Evolutionary conservation across 495 filamentous ascomycete genomes (phyloP), one percentile per base, ranked within the genome.

Genomic region (Penicillium malachiteum): DNA sequence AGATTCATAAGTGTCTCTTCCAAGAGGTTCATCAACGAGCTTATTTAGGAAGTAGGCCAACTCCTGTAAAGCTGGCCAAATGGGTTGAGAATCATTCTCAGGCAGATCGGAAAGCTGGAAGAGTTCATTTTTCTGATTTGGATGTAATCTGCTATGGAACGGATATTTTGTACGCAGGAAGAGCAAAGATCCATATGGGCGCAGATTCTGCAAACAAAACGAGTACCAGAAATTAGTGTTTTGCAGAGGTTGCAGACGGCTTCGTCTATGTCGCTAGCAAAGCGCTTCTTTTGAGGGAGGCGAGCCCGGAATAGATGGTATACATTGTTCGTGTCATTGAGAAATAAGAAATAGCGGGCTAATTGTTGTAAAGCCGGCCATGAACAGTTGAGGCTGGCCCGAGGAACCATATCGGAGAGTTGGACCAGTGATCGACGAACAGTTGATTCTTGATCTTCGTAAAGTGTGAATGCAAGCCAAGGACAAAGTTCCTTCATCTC

Each of bases 201-300:
- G 48, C 54, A 57, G 41, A 57, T 47, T 47, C 42, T 57, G 30
- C 54, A 57, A 17, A 57, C 41, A 52, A 40, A 57, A 18, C 33
- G 42, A 57, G 40, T 7, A 4, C 54, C 33, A 32, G 40, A 3
- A 12, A 52, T 57, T 41, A 13, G 7, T 1, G 1, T 5, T 3
- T 39, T 10, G 26, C 54, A 57, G 12, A 51, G 18, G 40, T 17
- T 40, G 18, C 42, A 57, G 40, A 21, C 32, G 37, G 37, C 17
- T 26, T 43, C 13, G 34, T 32, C 50, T 16, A 44, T 45, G 30
- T 41, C 13, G n/a, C 9, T 50, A 39, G 3, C 38, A 43, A 56
- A 21, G 32, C 18, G 13, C 1, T 3, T 40, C n/a, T 38, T 40
- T 16, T 41, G 46, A 41, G 42, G 31, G 21, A 50, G 14, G 40